A percentile compares a stretch with the other conserved stretches of the same genome.
Conservation (phyloP, 208 protist species). For the Crithidia sp. region DNA sequence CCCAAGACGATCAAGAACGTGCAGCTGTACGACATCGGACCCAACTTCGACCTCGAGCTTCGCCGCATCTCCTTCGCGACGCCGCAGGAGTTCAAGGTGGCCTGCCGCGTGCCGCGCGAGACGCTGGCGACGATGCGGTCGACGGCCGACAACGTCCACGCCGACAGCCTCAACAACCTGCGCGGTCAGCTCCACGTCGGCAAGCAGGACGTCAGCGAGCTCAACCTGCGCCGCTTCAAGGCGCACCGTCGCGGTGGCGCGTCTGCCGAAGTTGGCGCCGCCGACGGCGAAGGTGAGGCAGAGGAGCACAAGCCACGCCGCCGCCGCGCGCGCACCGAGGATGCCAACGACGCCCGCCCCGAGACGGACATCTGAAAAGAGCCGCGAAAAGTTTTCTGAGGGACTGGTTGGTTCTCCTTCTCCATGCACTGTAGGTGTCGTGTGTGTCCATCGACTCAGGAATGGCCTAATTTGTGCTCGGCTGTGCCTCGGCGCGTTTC, state of each 20-base stretch:
- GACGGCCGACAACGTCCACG: constrained; percentile 69
- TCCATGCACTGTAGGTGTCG: too few relatives aligned
- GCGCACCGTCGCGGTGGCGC: constrained; percentile 50
- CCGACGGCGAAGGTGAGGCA: not conserved
- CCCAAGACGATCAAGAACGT: constrained; percentile 58
- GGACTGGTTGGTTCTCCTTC: too few relatives aligned
- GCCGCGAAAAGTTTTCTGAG: too few relatives aligned
- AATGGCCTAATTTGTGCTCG: too few relatives aligned
- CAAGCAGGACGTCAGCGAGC: constrained; percentile 66
- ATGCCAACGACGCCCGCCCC: constrained; percentile 6
- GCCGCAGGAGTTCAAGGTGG: constrained; percentile 80
- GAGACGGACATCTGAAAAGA: constrained; percentile 33
- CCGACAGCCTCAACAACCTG: constrained; percentile 78
- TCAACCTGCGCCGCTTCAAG: constrained; percentile 88
- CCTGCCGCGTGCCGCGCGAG: constrained; percentile 64
- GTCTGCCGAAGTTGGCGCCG: not conserved
- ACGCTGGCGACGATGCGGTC: constrained; percentile 64
- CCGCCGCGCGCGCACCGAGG: constrained; percentile 20
- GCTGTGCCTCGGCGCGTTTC: not conserved
- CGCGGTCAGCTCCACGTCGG: constrained; percentile 88
- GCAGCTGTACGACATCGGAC: constrained; percentile 78
- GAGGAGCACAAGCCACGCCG: constrained; percentile 25
- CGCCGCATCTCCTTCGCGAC: constrained; percentile 79
- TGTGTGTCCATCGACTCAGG: too few relatives aligned
- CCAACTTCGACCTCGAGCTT: constrained; percentile 86